Conservation (phyloP, 2,329 filamentous ascomycete species). For the Epichloe sibirici region DNA sequence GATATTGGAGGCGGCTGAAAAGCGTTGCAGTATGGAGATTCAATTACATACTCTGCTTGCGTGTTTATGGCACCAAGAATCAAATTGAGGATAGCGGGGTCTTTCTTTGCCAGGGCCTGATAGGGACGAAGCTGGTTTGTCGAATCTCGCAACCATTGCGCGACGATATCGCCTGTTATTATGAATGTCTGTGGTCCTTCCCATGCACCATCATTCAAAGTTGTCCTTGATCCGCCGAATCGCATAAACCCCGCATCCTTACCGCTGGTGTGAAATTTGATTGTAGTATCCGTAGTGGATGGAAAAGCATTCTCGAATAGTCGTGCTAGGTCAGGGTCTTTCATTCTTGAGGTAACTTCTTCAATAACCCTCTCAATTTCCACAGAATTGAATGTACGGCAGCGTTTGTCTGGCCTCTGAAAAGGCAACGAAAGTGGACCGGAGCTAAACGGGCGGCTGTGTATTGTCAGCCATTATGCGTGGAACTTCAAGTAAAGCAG, state of each 20-base stretch:
- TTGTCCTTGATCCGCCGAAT: constrained; percentile 17
- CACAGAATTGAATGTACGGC: constrained; percentile 80
- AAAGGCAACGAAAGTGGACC: constrained; percentile 73
- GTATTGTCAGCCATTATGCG: background rate
- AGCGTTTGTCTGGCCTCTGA: constrained; percentile 69
- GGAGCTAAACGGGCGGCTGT: constrained; percentile 63
- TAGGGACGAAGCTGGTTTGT: constrained; percentile 92
- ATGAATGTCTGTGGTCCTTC: constrained; percentile 82
- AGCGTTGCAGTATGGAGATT: constrained; percentile 93
- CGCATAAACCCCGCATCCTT: constrained; percentile 26
- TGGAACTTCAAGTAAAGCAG: background rate
- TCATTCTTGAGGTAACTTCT: constrained; percentile 67
- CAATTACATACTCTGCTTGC: constrained; percentile 87
- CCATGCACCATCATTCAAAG: constrained; percentile 52
- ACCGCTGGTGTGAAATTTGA: constrained; percentile 72
- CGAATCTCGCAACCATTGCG: constrained; percentile 84
- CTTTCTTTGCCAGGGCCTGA: constrained; percentile 70
- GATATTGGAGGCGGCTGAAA: constrained; percentile 90
- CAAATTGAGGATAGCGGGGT: constrained; percentile 63
- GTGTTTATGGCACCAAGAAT: constrained; percentile 93
- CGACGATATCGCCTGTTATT: constrained; percentile 86
- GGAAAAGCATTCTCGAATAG: constrained; percentile 94
- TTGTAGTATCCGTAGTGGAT: constrained; percentile 72
- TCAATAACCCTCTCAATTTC: constrained; percentile 80
- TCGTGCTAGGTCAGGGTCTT: constrained; percentile 76